Evolutionary conservation across 768 basidiomycete genomes (phyloP).

Genomic region (Hebeloma cylindrosporum): DNA sequence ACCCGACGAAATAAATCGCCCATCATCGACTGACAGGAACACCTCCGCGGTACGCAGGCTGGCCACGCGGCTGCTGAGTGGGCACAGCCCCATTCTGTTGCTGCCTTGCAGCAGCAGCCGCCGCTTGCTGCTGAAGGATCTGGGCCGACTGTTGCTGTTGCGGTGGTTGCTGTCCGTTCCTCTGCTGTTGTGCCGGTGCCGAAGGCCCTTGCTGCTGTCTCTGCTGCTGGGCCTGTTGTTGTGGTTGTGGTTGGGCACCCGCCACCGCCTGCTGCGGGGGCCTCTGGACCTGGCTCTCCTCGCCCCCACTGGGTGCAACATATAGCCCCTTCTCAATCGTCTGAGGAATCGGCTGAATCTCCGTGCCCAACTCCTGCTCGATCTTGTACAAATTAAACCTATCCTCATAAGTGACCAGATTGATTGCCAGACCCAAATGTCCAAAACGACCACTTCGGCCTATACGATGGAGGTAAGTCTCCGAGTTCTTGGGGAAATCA

Average conservation of each 20-base stretch:
- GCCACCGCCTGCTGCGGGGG: slow-evolving; percentile 37
- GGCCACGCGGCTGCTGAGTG: slow-evolving; percentile 25
- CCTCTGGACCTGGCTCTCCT: slow-evolving; percentile 43
- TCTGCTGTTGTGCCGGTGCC: slow-evolving; percentile 18
- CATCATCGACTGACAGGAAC: slow-evolving; percentile 38
- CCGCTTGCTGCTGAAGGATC: slow-evolving; percentile 14
- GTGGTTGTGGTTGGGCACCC: slow-evolving; percentile 28
- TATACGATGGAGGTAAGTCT: slow-evolving; percentile 98
- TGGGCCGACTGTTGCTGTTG: slow-evolving; percentile 8
- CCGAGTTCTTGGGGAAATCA: slow-evolving; percentile 98
- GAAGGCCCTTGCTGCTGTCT: slow-evolving; percentile 20
- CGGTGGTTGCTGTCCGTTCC: slow-evolving; percentile 13
- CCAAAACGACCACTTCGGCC: slow-evolving; percentile 98
- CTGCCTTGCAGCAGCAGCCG: slow-evolving; percentile 10
- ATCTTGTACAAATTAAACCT: slow-evolving; percentile 97
- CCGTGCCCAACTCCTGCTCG: slow-evolving; percentile 97
- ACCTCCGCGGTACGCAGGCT: slow-evolving; percentile 38
- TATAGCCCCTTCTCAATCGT: slow-evolving; percentile 90
- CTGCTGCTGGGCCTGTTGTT: slow-evolving; percentile 25
- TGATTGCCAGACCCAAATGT: slow-evolving; percentile 95
- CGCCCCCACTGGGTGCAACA: slow-evolving; percentile 71
- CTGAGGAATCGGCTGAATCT: slow-evolving; percentile 94
- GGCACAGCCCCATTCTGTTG: slow-evolving; percentile 21
- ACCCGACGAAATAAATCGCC: neutral
- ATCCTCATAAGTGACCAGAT: slow-evolving; percentile 97